Conservation (phyloP, 345 rosid species). For the Eucalyptus guilfoylei region DNA sequence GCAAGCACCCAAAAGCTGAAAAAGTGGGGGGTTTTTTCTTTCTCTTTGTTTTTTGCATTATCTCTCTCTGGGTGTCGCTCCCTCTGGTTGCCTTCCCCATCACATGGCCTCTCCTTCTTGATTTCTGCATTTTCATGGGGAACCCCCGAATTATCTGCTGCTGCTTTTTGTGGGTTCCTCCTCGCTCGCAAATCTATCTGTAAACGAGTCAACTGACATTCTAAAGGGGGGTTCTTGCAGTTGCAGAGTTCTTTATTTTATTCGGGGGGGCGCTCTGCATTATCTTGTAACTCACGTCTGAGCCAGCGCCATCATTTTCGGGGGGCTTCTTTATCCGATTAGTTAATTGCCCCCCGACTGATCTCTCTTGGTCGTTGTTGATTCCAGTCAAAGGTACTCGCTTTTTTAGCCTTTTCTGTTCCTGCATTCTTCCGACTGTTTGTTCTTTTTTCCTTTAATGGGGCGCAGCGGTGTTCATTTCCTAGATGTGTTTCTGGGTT, state of each 20-base stretch:
- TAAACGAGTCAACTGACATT: not conserved
- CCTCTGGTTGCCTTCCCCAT: not conserved
- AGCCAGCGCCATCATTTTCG: not conserved
- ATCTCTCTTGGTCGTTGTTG: not conserved
- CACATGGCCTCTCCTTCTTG: not conserved
- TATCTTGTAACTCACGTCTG: not conserved
- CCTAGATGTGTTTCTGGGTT: not conserved
- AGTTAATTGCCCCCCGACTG: not conserved
- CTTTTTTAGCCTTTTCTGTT: not conserved
- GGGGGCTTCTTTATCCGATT: not conserved
- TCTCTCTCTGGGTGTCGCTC: not conserved
- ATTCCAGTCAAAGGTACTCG: not conserved
- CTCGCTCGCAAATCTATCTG: not conserved
- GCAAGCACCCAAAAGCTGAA: not conserved
- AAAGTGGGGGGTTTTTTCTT: not conserved
- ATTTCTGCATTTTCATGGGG: not conserved
- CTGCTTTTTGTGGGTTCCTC: not conserved
- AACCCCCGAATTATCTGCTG: not conserved
- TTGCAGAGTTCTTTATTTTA: not conserved
- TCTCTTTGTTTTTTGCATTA: not conserved
- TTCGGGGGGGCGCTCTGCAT: not conserved
- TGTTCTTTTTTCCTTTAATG: too few relatives aligned
- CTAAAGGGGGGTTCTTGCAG: not conserved
- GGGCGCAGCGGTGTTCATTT: not conserved
- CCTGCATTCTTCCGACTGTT: not conserved